Evolutionary conservation across 352 stramenopile species (phyloP).

Genomic region (Chloridella minuta): DNA sequence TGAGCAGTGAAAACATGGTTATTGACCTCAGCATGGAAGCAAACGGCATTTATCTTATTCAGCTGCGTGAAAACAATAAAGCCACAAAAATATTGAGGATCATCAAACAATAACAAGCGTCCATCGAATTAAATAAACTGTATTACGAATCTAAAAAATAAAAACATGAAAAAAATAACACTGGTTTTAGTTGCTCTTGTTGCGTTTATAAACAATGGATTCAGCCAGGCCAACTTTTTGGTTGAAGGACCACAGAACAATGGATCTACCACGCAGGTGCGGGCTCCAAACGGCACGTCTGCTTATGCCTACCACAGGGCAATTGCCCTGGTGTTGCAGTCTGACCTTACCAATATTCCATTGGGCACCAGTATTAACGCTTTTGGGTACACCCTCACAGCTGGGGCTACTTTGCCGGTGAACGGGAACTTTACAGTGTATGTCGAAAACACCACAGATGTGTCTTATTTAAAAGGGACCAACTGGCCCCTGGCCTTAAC

Average conservation of each 20-base stretch:
- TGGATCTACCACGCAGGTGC: not conserved
- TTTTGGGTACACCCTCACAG: not conserved
- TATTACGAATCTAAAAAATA: too few relatives aligned
- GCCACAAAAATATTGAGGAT: not conserved
- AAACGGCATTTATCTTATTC: not conserved
- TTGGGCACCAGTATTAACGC: not conserved
- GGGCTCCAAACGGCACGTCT: not conserved
- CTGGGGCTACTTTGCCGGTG: not conserved
- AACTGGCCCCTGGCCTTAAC: not conserved
- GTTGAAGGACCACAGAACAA: not conserved
- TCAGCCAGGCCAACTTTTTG: not conserved
- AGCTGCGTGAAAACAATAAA: not conserved
- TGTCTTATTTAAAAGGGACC: not conserved
- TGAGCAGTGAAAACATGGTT: not conserved
- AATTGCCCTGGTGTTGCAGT: not conserved
- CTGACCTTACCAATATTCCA: not conserved
- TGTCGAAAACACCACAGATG: not conserved
- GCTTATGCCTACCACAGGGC: not conserved
- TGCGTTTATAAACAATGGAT: too few relatives aligned
- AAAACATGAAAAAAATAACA: too few relatives aligned
- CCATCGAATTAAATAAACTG: too few relatives aligned
- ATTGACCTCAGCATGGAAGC: not conserved
- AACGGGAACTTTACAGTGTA: not conserved
- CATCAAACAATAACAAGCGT: not conserved
- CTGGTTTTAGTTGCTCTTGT: too few relatives aligned